phyloP scores from a whole-genome alignment of 352 stramenopile species.

The Globisporangium sylvaticum region DNA sequence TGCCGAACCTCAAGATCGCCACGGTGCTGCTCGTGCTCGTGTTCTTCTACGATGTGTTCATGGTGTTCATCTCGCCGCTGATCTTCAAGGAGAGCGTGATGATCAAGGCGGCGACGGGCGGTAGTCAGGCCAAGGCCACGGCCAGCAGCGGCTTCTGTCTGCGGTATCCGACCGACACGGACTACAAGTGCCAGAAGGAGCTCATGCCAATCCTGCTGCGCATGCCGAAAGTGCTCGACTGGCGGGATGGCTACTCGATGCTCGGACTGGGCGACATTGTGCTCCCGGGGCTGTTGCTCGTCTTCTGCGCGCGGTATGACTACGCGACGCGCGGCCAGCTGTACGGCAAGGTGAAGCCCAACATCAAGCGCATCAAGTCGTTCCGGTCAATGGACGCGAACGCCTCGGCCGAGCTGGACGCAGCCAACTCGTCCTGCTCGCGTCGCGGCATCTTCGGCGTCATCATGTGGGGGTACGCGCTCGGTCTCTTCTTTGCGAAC shows the following conservation, averaged over 20 bases:
- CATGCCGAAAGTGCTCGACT: constrained; percentile 92
- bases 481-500: constrained; percentile 93
- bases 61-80: constrained; percentile 93
- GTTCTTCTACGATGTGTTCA: constrained; percentile 96
- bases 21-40: constrained; percentile 89
- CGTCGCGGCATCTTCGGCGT: constrained; percentile 67
- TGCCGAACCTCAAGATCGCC: constrained; percentile 92
- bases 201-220: constrained; percentile 93
- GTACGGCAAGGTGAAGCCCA: constrained; percentile 51
- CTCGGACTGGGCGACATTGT: constrained; percentile 97
- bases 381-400: constrained; percentile 16
- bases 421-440: constrained; percentile 20
- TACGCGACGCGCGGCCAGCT: constrained; percentile 76
- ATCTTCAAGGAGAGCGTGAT: constrained; percentile 92
- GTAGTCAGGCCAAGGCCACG: constrained; percentile 42
- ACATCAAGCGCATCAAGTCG: constrained; percentile 43
- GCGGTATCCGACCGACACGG: constrained; percentile 65
- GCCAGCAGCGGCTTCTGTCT: constrained; percentile 57
- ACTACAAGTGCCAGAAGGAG: constrained; percentile 65
- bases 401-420: constrained; percentile 36
- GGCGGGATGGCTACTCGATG: constrained; percentile 88
- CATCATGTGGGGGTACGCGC: constrained; percentile 91
- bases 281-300: constrained; percentile 92
- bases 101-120: constrained; percentile 92
- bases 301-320: constrained; percentile 94